Evolutionary conservation across 106 monocot genomes (phyloP), one percentile per base, ranked within the genome.

Genomic region (Apostasia shenzhenica): DNA sequence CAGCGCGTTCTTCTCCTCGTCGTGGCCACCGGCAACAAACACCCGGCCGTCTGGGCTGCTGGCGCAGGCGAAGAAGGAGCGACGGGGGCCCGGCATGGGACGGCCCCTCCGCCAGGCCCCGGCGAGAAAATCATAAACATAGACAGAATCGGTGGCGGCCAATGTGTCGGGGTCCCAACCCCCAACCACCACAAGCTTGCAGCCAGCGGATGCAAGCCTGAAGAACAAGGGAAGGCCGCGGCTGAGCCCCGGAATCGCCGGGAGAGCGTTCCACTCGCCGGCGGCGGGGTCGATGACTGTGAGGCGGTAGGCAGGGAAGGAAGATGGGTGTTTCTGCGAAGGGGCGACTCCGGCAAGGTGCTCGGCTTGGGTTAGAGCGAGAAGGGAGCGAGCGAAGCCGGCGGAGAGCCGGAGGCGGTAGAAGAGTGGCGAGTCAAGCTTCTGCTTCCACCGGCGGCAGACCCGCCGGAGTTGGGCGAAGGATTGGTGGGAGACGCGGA

Each of bases 1-100:
- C 49, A 38, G 51, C 64, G 81, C 81, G 55, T 82, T 79, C 2
- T 1, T 7, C 41, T 80, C 86, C 41, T 79, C 82, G 8, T 47
- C 2, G 68, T 80, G 77, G 10, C 86, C 86, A 1, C 86, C 77
- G 51, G 80, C 11, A 41, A 80, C 82, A 39, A 71, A 68, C 74
- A 87, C 56, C 45, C 56, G 56, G 52, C 68, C 68, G 41, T 42
- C 52, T 0, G 52, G 52, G 10, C 7, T 10, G 4, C 7, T 6
- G 52, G 52, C 4, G 52, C 52, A 52, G 52, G 52, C 52, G 52
- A 52, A 52, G 52, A 52, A 52, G 52, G 52, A 52, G 7, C 52
- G 52, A 1, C 70, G 5, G 38, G 70, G 54, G 8, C 54, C 6
- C 6, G 59, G n/a, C 70, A 70, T 70, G 40, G 58, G 59, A 26